Evolutionary conservation across 129 eudicot species (phyloP).

Genomic region (Tanacetum coccineum): DNA sequence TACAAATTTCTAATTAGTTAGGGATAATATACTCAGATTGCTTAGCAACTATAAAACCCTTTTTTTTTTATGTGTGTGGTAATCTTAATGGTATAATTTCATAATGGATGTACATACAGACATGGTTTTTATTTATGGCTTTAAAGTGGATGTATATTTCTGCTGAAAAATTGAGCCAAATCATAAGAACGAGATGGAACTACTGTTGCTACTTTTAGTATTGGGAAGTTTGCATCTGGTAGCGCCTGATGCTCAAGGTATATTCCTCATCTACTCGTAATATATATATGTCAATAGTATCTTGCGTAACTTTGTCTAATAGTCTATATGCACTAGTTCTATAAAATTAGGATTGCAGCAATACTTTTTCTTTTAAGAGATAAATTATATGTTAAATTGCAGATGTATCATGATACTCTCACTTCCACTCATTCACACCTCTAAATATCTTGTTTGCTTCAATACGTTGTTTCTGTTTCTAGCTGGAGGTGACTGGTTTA

Average conservation of each 20-base stretch:
- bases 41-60: too few species aligned
- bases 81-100: background rate
- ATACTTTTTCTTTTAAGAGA: too few species aligned
- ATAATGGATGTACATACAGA: constrained; percentile 15
- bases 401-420: too few species aligned
- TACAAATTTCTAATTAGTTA: too few species aligned
- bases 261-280: constrained; percentile 5
- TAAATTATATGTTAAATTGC: too few species aligned
- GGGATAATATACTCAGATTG: too few species aligned
- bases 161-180: constrained; percentile 18
- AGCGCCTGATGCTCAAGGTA: constrained; percentile 79
- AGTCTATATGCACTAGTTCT: background rate
- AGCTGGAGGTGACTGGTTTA: too few species aligned
- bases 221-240: constrained; percentile 46
- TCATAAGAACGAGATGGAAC: constrained; percentile 42
- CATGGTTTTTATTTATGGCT: constrained; percentile 3
- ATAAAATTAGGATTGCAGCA: too few species aligned
- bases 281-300: background rate
- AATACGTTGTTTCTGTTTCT: too few species aligned
- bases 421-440: too few species aligned
- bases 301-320: background rate
- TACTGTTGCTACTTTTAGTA: constrained; percentile 33
- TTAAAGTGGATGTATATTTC: constrained; percentile 6
- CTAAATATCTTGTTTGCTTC: too few species aligned
- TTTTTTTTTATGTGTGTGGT: too few species aligned